These are phyloP conservation scores for Penicillium antarcticum DNA, from an alignment of 495 filamentous ascomycete genomes.

Conservation along the genomic window DNA sequence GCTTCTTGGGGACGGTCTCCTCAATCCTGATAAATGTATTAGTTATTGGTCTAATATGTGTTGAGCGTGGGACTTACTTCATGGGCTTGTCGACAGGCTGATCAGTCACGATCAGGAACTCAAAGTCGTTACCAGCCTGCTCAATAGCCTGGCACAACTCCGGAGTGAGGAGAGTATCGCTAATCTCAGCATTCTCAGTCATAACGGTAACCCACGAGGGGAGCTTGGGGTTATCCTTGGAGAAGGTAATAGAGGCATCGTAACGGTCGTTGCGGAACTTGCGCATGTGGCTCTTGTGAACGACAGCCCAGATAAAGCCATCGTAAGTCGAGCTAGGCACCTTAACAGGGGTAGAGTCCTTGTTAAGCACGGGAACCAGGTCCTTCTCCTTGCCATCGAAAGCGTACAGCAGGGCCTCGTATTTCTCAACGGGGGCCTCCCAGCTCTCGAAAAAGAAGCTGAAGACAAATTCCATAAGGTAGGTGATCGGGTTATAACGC, in stretches of 20 bases:
- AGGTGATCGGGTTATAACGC: constrained; percentile 82
- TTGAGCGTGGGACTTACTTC: constrained; percentile 55
- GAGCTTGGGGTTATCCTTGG: constrained; percentile 85
- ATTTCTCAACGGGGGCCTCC: constrained; percentile 59
- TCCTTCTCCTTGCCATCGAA: constrained; percentile 90
- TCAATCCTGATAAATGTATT: constrained; percentile 59
- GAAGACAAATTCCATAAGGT: constrained; percentile 62
- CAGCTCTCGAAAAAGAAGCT: constrained; percentile 80
- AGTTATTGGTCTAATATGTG: neutral
- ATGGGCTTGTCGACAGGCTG: constrained; percentile 86
- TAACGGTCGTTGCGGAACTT: constrained; percentile 87
- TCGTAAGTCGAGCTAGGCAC: constrained; percentile 77
- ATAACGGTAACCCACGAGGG: constrained; percentile 93
- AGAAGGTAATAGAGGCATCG: constrained; percentile 86
- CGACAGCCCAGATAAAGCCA: constrained; percentile 89
- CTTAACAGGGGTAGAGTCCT: constrained; percentile 39
- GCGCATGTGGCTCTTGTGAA: constrained; percentile 94
- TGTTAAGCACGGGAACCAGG: constrained; percentile 61
- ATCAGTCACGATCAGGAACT: constrained; percentile 86
- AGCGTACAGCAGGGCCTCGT: constrained; percentile 73
- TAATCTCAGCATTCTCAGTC: constrained; percentile 94
- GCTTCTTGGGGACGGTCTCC: constrained; percentile 81
- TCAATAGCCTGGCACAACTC: constrained; percentile 80
- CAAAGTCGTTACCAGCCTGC: constrained; percentile 74
- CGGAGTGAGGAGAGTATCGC: constrained; percentile 77